Percentiles rank a stretch among this genome's conserved stretches.
Conservation (phyloP, 352 stramenopile species). For the Globisporangium takayamanum region DNA sequence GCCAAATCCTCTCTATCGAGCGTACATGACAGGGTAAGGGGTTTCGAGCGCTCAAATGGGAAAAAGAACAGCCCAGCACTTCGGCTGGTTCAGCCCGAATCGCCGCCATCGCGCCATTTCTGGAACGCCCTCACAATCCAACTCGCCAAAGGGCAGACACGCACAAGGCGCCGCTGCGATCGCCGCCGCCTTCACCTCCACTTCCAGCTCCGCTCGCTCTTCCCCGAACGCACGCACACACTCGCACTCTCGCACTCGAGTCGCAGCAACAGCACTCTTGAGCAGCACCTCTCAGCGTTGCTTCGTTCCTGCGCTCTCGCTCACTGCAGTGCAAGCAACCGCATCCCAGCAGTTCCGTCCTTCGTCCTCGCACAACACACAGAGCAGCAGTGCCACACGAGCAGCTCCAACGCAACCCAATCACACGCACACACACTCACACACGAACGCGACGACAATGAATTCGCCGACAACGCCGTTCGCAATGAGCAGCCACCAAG, state of each 20-base stretch:
- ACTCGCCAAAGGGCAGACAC: conserved; percentile 16
- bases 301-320: too few relatives aligned
- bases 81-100: conserved; percentile 10
- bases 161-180: neutral
- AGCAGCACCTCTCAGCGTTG: neutral
- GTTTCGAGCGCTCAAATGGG: neutral
- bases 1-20: neutral
- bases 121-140: conserved; percentile 12
- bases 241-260: neutral
- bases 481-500: conserved; percentile 56
- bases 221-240: neutral
- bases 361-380: neutral
- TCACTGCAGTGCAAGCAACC: too few relatives aligned
- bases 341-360: too few relatives aligned
- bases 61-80: conserved; percentile 9
- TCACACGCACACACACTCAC: neutral
- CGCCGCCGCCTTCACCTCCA: neutral
- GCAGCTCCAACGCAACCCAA: neutral
- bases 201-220: neutral
- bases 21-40: neutral
- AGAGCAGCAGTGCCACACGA: neutral
- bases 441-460: conserved; percentile 22
- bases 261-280: neutral
- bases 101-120: conserved; percentile 3
- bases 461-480: conserved; percentile 39